Base-by-base conservation (phyloP, 2,329 filamentous ascomycete genomes). In the Camillea tinctor region DNA sequence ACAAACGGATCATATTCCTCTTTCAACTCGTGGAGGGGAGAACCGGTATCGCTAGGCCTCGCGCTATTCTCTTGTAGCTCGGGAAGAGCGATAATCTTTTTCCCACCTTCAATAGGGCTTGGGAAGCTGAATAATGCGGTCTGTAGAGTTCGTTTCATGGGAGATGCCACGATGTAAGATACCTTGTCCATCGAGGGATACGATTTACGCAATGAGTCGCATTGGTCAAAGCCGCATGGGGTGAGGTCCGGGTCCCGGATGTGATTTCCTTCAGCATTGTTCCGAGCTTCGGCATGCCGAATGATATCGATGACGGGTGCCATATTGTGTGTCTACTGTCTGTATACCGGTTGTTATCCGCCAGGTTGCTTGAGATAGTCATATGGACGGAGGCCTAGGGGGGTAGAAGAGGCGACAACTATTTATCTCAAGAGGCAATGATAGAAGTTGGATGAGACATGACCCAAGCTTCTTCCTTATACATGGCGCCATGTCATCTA, bases 211-310 rank as follows among this genome's bases (percentile, higher is more conserved):
- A 96, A 84, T 7, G 74, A 72, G 22, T 73, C 76, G 77, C 92
- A 95, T 81, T 96, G 92, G 61, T 84, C 70, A 69, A 88, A 80
- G 66, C 93, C 93, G 19, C 86, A 79, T 0, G 83, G 79, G 1
- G 92, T 96, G 53, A 96, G 84, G 60, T 84, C 76, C 1, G 92
- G 92, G 72, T 96, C 92, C 21, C 73, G 86, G 52, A 95, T 79
- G 57, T 75, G 68, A 70, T 90, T 86, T 76, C 91, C 89, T 57
- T 81, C 79, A 70, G 92, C 82, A 74, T 96, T 96, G 81, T 96
- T 92, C 71, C 84, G 84, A 76, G 90, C 92, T 76, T 91, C 79
- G 8, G 87, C 89, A 74, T 91, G 88, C 75, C 89, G 88, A 69
- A 91, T 81, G 66, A 88, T 78, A 72, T 89, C 83, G 64, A 90